These are phyloP conservation scores for Vickermania ingenoplastis DNA, from an alignment of 208 protist genomes.

Conservation along the genomic window DNA sequence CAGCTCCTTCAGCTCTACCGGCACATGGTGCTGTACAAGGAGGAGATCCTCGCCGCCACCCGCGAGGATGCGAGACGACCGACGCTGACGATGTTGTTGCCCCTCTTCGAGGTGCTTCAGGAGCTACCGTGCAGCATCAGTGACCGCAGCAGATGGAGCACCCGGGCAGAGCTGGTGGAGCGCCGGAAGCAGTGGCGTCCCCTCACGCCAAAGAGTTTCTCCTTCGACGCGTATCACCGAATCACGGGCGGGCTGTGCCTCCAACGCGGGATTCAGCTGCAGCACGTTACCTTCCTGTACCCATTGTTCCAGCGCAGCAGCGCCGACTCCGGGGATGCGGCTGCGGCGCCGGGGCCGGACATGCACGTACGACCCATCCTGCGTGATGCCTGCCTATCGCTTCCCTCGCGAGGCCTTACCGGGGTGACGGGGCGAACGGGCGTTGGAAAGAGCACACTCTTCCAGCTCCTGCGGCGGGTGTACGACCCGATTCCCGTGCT, in stretches of 20 bases:
- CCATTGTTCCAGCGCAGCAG: background rate
- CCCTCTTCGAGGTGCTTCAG: background rate
- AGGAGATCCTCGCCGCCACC: too few species aligned
- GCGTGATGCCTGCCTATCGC: too few species aligned
- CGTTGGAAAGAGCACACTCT: background rate
- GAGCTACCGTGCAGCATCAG: background rate
- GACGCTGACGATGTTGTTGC: too few species aligned
- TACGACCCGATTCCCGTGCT: constrained; percentile 18
- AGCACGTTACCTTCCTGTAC: background rate
- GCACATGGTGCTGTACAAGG: too few species aligned
- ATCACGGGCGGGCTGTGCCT: background rate
- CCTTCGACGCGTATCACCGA: background rate
- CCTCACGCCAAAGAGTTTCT: background rate
- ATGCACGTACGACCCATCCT: too few species aligned
- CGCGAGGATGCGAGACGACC: too few species aligned
- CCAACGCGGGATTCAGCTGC: background rate
- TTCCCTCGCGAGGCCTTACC: background rate
- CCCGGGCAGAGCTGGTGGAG: background rate
- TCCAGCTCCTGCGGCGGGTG: constrained; percentile 16
- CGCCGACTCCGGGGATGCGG: background rate
- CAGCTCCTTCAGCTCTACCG: too few species aligned
- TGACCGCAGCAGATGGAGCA: background rate
- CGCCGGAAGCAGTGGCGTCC: background rate
- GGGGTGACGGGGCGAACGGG: background rate
- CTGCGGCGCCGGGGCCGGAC: too few species aligned